Evolutionary conservation across 2,329 filamentous ascomycete species (phyloP).

Genomic region (Pseudogymnoascus verrucosus): DNA sequence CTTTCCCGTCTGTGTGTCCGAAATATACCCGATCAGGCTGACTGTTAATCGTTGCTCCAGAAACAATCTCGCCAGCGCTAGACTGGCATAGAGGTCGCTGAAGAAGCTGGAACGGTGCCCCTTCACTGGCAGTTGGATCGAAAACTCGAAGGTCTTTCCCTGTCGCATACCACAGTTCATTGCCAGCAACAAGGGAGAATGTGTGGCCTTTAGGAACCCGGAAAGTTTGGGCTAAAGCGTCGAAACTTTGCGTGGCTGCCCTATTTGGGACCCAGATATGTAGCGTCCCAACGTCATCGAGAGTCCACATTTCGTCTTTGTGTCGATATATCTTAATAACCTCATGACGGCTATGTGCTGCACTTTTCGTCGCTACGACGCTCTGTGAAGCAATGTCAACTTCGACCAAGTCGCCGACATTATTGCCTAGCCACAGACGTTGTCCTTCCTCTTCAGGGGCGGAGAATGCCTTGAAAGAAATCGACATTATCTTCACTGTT

Average conservation of each 20-base stretch:
- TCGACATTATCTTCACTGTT: constrained; percentile 69
- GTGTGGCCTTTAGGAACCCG: constrained; percentile 74
- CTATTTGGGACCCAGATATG: constrained; percentile 77
- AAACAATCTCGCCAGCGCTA: constrained; percentile 77
- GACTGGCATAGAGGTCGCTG: constrained; percentile 62
- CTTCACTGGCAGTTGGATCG: constrained; percentile 58
- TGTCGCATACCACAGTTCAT: constrained; percentile 78
- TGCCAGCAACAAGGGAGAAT: constrained; percentile 80
- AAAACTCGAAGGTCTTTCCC: constrained; percentile 86
- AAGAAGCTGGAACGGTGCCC: constrained; percentile 66
- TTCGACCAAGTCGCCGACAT: constrained; percentile 79
- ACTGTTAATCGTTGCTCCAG: constrained; percentile 66
- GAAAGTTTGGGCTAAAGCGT: constrained; percentile 64
- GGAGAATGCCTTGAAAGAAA: constrained; percentile 76
- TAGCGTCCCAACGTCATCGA: constrained; percentile 82
- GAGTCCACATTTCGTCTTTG: constrained; percentile 83
- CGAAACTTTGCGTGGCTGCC: constrained; percentile 64
- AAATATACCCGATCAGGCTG: constrained; percentile 77
- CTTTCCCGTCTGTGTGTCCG: constrained; percentile 86
- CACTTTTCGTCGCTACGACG: constrained; percentile 58
- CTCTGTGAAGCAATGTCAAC: constrained; percentile 70
- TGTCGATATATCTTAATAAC: constrained; percentile 80
- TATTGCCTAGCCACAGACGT: constrained; percentile 84
- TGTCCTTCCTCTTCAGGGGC: constrained; percentile 74
- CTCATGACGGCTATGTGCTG: constrained; percentile 69